These are phyloP conservation scores for Funneliformis mosseae DNA, from an alignment of 192 early-diverging fungal species.

Conservation along the genomic window DNA sequence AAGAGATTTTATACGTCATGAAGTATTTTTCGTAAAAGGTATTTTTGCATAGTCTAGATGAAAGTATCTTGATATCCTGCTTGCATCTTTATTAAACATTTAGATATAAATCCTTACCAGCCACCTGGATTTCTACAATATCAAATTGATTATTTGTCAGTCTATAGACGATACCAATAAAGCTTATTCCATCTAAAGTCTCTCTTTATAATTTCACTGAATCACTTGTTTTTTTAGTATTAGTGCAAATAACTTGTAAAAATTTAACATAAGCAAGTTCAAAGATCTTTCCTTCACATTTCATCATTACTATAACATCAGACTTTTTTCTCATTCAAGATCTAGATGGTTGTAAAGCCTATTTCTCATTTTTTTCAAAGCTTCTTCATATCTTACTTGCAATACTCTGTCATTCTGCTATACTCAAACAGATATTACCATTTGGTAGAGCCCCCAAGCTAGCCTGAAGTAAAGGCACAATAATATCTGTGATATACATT, in stretches of 20 bases:
- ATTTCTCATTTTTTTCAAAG: background rate
- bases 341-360: background rate
- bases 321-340: background rate
- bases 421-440: constrained; percentile 18
- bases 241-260: background rate
- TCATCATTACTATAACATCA: background rate
- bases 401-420: background rate
- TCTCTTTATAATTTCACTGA: constrained; percentile 10
- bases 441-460: constrained; percentile 3
- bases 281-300: background rate
- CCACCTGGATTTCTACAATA: constrained; percentile 3
- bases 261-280: background rate
- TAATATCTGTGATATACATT: constrained; percentile 22
- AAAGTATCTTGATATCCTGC: constrained; percentile 8
- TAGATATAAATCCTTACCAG: constrained; percentile 12
- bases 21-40: background rate
- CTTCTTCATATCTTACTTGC: constrained; percentile 5
- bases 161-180: background rate
- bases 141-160: constrained; percentile 6
- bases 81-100: constrained; percentile 18
- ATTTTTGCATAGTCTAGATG: constrained; percentile 20
- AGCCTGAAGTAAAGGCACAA: constrained; percentile 17
- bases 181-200: background rate
- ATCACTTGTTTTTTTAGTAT: constrained; percentile 15
- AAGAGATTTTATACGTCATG: background rate